These are phyloP conservation scores for Monosporascus sp. DNA, from an alignment of 2,329 filamentous ascomycete genomes.

Conservation along the genomic window DNA sequence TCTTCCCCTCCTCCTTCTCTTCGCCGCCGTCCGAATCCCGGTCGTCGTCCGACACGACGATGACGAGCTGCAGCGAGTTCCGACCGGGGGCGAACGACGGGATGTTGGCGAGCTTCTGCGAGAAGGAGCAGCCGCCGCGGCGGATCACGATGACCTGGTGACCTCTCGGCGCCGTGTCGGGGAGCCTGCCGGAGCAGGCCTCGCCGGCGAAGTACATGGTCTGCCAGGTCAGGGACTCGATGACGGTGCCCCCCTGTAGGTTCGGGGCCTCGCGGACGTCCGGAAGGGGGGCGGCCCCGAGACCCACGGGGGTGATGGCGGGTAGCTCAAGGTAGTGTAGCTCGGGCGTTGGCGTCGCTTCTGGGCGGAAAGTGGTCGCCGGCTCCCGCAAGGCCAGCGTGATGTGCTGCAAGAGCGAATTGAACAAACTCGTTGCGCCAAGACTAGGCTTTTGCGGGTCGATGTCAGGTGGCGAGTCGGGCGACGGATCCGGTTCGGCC, in stretches of 20 bases:
- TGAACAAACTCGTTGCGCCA: conserved; percentile 25
- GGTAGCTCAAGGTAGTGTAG: conserved; percentile 44
- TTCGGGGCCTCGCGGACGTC: conserved; percentile 54
- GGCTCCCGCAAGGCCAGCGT: conserved; percentile 45
- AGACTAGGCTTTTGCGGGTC: conserved; percentile 15
- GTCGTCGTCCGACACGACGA: conserved; percentile 65
- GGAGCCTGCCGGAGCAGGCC: conserved; percentile 56
- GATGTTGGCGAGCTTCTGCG: conserved; percentile 77
- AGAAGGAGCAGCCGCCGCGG: conserved; percentile 81
- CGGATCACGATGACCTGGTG: conserved; percentile 78
- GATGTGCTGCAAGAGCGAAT: conserved; percentile 40
- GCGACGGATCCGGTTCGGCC: conserved; percentile 23
- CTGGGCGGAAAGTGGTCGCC: conserved; percentile 30
- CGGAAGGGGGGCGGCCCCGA: conserved; percentile 65
- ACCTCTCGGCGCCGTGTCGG: conserved; percentile 43
- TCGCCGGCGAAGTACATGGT: conserved; percentile 66
- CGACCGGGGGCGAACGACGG: conserved; percentile 64
- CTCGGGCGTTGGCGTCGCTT: conserved; percentile 23
- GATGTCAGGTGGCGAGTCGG: conserved; percentile 16
- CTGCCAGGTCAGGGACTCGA: conserved; percentile 58
- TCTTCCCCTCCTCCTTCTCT: conserved; percentile 24
- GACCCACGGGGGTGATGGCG: conserved; percentile 48
- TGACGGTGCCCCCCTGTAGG: conserved; percentile 28
- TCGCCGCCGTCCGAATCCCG: conserved; percentile 21
- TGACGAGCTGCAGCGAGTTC: conserved; percentile 68